These are phyloP conservation scores for Ustilago shanxiensis DNA, from an alignment of 1,284 basidiomycete species.

Conservation along the genomic window DNA sequence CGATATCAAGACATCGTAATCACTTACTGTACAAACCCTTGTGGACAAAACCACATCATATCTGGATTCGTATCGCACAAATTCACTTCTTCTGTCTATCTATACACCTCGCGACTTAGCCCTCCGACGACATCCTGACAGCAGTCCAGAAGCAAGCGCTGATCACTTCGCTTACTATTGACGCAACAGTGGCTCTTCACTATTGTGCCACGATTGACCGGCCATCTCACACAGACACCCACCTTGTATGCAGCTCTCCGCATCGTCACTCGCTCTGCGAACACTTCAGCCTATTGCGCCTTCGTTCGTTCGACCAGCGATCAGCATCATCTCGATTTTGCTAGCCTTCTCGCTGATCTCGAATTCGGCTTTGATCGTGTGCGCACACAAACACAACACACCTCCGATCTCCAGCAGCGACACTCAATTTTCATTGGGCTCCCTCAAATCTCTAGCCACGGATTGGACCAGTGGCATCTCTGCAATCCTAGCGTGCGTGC, in stretches of 20 bases:
- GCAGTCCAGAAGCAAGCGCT: no score
- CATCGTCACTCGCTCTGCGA: background rate
- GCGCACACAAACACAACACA: background rate
- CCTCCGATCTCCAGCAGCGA: background rate
- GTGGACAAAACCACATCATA: background rate
- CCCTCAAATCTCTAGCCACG: background rate
- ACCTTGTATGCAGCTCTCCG: no score
- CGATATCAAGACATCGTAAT: background rate
- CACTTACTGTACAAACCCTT: background rate
- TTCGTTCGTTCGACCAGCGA: background rate
- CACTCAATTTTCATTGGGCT: background rate
- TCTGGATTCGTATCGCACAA: background rate
- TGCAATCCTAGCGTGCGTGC: background rate
- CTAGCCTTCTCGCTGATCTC: background rate
- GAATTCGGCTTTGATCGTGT: background rate
- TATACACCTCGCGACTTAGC: background rate
- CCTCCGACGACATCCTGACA: background rate
- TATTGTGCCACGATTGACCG: background rate
- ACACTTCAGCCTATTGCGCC: background rate
- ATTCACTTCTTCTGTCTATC: background rate
- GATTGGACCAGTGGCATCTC: background rate
- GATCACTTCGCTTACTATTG: background rate
- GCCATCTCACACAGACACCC: background rate
- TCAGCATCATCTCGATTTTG: background rate
- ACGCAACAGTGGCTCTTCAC: constrained; percentile 1